Evolutionary conservation across 2,329 filamentous ascomycete genomes (phyloP), one percentile per base, ranked within the genome.

Genomic region (Fusarium xyrophilum): DNA sequence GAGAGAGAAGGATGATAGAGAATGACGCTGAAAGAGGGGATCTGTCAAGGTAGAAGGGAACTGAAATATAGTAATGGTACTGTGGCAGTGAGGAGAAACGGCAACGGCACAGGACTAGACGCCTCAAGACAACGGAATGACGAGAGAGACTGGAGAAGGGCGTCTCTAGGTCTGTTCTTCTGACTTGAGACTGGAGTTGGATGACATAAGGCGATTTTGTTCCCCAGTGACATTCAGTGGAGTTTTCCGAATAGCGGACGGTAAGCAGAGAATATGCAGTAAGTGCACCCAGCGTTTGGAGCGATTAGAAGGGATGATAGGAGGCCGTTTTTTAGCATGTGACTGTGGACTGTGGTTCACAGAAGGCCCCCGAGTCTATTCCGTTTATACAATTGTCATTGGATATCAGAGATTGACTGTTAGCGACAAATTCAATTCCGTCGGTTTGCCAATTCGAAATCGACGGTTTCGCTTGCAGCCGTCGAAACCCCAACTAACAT

Each of bases 191-290:
- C 48, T 39, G 43, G 50, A 60, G 58, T 42, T 44, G 69, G 71
- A 73, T 73, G 71, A 73, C 71, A 73, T 72, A 74, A 74, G 71
- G 52, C 46, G 57, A 47, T 57, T 47, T 48, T 54, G 48, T 51
- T 59, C 19, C 47, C 56, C 46, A 54, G 58, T 60, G 58, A 58
- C 69, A 60, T 69, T 56, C 50, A 63, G 68, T 72, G 68, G 68
- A 70, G 59, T 65, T 56, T 69, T 59, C 69, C 63, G 65, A 55
- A 62, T 32, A 63, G 63, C 69, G 69, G 65, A 69, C 35, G 28
- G 33, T 36, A 21, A 33, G 23, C 47, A 44, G 35, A 60, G 46
- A n/a, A 56, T 56, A 23, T 30, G 39, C 10, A 11, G 32, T 28
- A 23, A 28, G 33, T 36, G 23, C 39, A 25, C 25, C 25, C 7